Conservation (phyloP, 805 yeast species). For the Wickerhamomyces rabaulensis region DNA sequence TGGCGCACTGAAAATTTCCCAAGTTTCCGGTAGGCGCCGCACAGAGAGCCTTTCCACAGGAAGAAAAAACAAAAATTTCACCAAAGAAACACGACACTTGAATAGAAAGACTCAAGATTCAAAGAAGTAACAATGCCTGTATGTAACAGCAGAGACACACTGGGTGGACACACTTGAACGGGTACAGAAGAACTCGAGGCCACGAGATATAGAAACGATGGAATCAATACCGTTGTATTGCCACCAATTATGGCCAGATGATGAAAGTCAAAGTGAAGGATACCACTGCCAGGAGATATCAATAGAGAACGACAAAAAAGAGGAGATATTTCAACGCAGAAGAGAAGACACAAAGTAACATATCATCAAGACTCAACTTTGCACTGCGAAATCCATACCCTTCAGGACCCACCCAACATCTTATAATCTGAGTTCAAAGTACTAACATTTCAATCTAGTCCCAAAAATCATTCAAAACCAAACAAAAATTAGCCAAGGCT, state of each 20-base stretch:
- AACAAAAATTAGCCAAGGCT: conserved; percentile 99
- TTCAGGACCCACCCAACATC: background rate
- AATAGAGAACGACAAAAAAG: no score
- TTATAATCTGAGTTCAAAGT: background rate
- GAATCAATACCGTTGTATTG: background rate
- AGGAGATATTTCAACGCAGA: no score
- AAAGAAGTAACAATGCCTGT: conserved; percentile 36
- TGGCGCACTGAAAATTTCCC: background rate
- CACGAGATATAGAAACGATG: background rate
- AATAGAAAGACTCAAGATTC: conserved; percentile 14
- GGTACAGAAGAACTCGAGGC: background rate
- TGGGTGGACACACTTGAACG: background rate
- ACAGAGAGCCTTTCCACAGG: background rate
- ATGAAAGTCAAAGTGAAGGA: background rate
- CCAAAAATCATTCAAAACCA: conserved; percentile 93
- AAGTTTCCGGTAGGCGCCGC: background rate
- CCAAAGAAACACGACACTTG: conserved; percentile 19
- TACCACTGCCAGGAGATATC: background rate
- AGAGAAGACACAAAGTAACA: no score
- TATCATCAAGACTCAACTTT: background rate
- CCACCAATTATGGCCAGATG: background rate
- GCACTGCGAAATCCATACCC: background rate
- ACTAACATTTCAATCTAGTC: conserved; percentile 42
- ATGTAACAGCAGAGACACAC: conserved; percentile 22
- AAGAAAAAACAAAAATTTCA: conserved; percentile 20